phyloP scores from a whole-genome alignment of 805 yeast species.

The Zygoascus ofunaensis region DNA sequence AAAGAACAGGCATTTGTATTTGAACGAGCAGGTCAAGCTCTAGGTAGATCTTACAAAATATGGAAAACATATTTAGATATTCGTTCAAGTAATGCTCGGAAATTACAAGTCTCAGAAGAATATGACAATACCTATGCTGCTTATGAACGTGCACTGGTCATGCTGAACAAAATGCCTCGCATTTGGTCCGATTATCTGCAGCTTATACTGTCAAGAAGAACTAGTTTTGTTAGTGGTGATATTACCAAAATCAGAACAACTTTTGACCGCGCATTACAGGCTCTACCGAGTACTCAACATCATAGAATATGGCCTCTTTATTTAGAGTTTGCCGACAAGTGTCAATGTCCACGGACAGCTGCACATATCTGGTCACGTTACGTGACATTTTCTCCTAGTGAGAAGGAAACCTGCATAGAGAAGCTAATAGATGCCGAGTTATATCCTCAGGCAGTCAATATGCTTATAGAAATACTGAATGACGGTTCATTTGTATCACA shows the following conservation, averaged over 20 bases:
- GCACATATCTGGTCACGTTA: constrained; percentile 31
- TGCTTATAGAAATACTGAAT: constrained; percentile 31
- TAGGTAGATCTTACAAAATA: constrained; percentile 41
- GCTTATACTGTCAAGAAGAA: constrained; percentile 31
- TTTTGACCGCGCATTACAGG: constrained; percentile 43
- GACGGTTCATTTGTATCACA: constrained; percentile 30
- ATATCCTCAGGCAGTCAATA: constrained; percentile 25
- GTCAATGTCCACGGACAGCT: constrained; percentile 35
- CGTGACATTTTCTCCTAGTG: constrained; percentile 20
- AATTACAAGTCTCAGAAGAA: constrained; percentile 25
- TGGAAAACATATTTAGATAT: constrained; percentile 46
- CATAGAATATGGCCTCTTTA: constrained; percentile 47
- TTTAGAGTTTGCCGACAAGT: constrained; percentile 38
- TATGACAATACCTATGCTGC: constrained; percentile 33
- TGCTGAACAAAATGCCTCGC: constrained; percentile 37
- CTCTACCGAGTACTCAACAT: constrained; percentile 46
- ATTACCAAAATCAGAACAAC: constrained; percentile 34
- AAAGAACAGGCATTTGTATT: constrained; percentile 34
- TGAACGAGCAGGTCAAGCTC: constrained; percentile 40
- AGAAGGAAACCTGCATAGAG: constrained; percentile 23
- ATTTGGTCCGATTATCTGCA: constrained; percentile 45
- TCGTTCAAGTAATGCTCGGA: constrained; percentile 28
- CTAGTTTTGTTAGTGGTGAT: constrained; percentile 18
- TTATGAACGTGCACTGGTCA: constrained; percentile 40
- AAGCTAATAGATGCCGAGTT: constrained; percentile 18